A percentile compares a stretch with the other conserved stretches of the same genome.
These are phyloP conservation scores for Colletotrichum orchidophilum DNA, from an alignment of 2,329 filamentous ascomycete species.

Conservation along the genomic window DNA sequence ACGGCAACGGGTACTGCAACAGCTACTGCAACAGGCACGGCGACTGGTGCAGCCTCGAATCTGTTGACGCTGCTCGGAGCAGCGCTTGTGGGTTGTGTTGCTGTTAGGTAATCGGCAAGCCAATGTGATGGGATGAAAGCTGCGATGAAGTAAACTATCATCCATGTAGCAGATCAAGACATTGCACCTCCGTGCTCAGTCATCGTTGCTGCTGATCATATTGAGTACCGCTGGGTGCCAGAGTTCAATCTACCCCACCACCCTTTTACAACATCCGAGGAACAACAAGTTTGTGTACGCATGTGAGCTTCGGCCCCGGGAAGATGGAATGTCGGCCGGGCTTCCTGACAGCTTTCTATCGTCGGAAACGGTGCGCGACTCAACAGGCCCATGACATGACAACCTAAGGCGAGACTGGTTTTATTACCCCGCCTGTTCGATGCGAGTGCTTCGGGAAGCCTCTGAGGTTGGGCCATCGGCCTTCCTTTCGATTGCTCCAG, in stretches of 20 bases:
- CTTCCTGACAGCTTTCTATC: conserved; percentile 4
- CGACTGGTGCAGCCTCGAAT: not conserved
- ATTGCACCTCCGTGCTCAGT: not conserved
- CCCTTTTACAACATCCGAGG: not conserved
- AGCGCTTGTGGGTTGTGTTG: not conserved
- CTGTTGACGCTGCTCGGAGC: not conserved
- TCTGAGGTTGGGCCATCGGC: too few species aligned
- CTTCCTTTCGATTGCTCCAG: not conserved
- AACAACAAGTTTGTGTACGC: not conserved
- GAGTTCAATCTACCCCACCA: not conserved
- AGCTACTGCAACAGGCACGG: not conserved
- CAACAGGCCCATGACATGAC: not conserved
- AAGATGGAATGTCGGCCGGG: not conserved
- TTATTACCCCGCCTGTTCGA: conserved; percentile 26
- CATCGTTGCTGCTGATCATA: not conserved
- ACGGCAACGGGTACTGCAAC: conserved; percentile 2
- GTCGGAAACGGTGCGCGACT: not conserved
- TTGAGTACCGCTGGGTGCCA: not conserved
- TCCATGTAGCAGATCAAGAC: not conserved
- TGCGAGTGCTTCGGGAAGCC: not conserved
- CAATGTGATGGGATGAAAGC: not conserved
- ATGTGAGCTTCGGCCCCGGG: conserved; percentile 25
- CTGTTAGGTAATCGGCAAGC: not conserved
- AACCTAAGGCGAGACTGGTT: not conserved
- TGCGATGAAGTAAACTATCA: not conserved